Evolutionary conservation across 108 stramenopile species (phyloP).

Genomic region (Skeletonema costatum): DNA sequence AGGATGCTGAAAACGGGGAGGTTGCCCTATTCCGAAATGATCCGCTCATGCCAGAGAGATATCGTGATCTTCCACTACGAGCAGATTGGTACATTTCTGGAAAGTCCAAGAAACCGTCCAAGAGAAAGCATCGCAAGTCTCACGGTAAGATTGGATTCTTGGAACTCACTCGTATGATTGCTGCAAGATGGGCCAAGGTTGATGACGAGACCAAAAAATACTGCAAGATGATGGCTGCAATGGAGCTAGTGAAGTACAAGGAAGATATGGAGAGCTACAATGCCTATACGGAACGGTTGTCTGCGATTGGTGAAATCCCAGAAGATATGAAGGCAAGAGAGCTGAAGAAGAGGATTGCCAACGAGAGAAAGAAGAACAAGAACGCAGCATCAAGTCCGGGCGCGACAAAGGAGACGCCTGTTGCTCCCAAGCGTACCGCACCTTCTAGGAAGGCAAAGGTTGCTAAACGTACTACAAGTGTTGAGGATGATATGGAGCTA

Average conservation of each 20-base stretch:
- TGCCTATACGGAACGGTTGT: conserved; percentile 30
- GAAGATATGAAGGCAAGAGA: conserved; percentile 35
- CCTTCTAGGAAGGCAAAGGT: neutral
- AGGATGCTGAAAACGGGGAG: neutral
- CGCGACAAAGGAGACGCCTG: neutral
- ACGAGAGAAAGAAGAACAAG: conserved; percentile 22
- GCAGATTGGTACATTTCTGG: conserved; percentile 50
- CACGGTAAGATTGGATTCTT: conserved; percentile 83
- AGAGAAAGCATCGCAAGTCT: conserved; percentile 68
- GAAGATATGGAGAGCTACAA: conserved; percentile 47
- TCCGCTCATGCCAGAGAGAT: conserved; percentile 47
- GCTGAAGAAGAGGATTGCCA: conserved; percentile 17
- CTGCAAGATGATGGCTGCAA: conserved; percentile 48
- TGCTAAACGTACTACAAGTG: neutral
- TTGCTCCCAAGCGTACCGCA: neutral
- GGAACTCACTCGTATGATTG: conserved; percentile 71
- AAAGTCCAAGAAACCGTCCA: conserved; percentile 38
- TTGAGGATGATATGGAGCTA: conserved; percentile 37
- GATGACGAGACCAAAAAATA: conserved; percentile 44
- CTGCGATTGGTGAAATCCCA: conserved; percentile 36
- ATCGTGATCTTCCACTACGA: conserved; percentile 37
- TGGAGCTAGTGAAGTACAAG: conserved; percentile 48
- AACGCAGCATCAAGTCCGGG: neutral
- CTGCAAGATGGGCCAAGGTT: conserved; percentile 55
- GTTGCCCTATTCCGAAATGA: conserved; percentile 34